phyloP scores from a whole-genome alignment of 345 rosid species.

The Populus deltoides region DNA sequence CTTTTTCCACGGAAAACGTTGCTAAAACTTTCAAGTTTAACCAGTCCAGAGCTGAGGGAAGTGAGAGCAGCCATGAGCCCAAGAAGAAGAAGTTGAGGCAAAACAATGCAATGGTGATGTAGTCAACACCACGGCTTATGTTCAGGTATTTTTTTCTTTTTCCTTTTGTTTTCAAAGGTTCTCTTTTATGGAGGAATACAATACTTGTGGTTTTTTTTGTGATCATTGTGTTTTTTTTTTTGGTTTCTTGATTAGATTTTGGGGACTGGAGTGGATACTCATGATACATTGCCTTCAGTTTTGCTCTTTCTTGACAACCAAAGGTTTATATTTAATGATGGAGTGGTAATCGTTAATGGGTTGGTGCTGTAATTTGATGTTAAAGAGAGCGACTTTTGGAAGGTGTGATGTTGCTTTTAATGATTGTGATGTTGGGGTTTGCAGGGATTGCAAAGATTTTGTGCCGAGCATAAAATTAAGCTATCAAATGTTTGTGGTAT shows the following conservation, averaged over 20 bases:
- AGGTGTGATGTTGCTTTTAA: too few relatives aligned
- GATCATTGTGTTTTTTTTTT: too few relatives aligned
- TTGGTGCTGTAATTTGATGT: neutral
- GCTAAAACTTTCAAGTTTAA: neutral
- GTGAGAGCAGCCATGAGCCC: neutral
- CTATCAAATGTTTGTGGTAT: slow-evolving; percentile 62
- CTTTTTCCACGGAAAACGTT: neutral
- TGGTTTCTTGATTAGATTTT: slow-evolving; percentile 41
- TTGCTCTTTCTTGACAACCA: slow-evolving; percentile 86
- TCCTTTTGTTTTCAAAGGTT: neutral
- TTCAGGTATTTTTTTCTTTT: neutral
- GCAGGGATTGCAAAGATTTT: slow-evolving; percentile 89
- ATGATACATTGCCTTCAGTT: slow-evolving; percentile 84
- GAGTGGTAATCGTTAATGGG: slow-evolving; percentile 53
- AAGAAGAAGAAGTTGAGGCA: neutral
- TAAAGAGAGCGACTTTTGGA: too few relatives aligned
- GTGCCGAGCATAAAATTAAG: slow-evolving; percentile 87
- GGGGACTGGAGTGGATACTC: slow-evolving; percentile 97
- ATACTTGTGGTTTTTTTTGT: too few relatives aligned
- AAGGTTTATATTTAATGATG: slow-evolving; percentile 89
- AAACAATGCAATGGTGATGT: neutral
- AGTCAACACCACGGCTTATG: neutral
- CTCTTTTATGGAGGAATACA: too few relatives aligned
- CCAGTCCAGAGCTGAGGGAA: neutral
- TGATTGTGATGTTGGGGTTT: neutral